phyloP scores from a whole-genome alignment of 1,284 basidiomycete species.

The Mrakiaceae sp. region DNA sequence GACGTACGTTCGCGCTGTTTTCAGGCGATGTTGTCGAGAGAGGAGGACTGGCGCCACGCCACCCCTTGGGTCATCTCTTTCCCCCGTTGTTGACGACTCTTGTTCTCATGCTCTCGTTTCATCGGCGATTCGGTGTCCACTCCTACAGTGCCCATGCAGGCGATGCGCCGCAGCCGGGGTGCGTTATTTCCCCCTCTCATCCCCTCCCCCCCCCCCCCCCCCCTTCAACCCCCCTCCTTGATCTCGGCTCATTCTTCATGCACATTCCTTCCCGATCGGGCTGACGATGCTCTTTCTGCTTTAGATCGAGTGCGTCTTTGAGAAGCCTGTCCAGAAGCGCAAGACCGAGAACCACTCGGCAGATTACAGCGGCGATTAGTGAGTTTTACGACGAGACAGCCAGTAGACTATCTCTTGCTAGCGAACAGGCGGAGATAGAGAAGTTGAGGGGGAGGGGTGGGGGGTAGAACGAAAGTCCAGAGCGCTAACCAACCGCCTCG shows the following conservation, averaged over 20 bases:
- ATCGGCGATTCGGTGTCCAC: conserved; percentile 31
- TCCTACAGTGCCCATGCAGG: conserved; percentile 64
- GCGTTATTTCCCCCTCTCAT: no score
- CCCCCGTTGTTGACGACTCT: neutral
- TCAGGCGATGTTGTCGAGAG: conserved; percentile 19
- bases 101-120: conserved; percentile 28
- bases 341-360: conserved; percentile 14
- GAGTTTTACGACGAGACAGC: conserved; percentile 48
- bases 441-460: neutral
- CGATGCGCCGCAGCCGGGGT: conserved; percentile 68
- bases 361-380: conserved; percentile 40
- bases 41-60: neutral
- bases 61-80: neutral
- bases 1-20: conserved; percentile 44
- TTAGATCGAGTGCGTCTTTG: conserved; percentile 66
- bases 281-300: no score
- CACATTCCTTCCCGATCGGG: no score
- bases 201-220: no score
- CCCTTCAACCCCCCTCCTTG: no score
- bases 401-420: neutral
- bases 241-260: no score
- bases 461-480: neutral
- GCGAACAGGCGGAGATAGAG: neutral
- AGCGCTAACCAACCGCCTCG: neutral
- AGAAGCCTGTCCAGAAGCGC: conserved; percentile 79